phyloP scores from a whole-genome alignment of 768 basidiomycete species.

The Dentipellis fragilis region DNA sequence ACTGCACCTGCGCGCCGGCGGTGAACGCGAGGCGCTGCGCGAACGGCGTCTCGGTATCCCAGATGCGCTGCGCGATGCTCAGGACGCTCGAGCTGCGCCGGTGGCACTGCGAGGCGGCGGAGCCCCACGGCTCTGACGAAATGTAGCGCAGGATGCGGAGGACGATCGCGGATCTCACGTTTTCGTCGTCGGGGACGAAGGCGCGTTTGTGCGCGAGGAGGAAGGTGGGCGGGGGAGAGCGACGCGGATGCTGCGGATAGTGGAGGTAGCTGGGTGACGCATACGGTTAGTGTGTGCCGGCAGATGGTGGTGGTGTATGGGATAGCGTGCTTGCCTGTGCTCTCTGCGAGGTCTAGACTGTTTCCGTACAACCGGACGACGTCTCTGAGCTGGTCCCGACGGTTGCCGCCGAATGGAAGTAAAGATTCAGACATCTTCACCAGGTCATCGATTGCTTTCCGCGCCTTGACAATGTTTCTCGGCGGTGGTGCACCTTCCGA shows the following conservation, averaged over 20 bases:
- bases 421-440: neutral
- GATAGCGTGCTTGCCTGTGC: constrained; percentile 1
- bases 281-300: neutral
- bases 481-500: no score
- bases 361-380: neutral
- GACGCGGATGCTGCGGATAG: constrained; percentile 9
- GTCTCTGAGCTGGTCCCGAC: constrained; percentile 4
- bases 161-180: constrained; percentile 19
- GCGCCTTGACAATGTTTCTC: no score
- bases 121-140: constrained; percentile 74
- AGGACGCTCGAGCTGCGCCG: constrained; percentile 37
- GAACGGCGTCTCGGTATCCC: constrained; percentile 24
- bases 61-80: constrained; percentile 40
- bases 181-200: constrained; percentile 6
- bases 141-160: constrained; percentile 50
- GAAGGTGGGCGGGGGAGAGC: constrained; percentile 21
- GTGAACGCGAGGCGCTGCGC: constrained; percentile 16
- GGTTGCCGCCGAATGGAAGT: constrained; percentile 6
- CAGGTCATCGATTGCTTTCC: no score
- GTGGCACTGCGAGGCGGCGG: constrained; percentile 46
- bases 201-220: constrained; percentile 14
- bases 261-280: constrained; percentile 5
- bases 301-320: neutral
- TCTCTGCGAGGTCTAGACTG: constrained; percentile 10
- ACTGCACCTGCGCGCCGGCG: constrained; percentile 8